Evolutionary conservation across 805 yeast species (phyloP).

Genomic region (Yarrowia sp.): DNA sequence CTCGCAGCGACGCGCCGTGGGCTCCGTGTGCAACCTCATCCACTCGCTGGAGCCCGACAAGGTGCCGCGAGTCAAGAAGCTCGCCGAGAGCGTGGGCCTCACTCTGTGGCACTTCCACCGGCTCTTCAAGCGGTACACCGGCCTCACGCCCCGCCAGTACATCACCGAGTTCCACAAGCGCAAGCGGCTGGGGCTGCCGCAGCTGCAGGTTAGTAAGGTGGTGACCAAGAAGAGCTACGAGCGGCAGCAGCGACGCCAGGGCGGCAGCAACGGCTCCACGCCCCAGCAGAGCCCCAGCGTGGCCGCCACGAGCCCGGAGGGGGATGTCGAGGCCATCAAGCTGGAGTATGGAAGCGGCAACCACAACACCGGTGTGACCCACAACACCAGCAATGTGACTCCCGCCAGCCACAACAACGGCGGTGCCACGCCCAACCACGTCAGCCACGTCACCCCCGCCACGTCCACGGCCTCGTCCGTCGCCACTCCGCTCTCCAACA

Average conservation of each 20-base stretch:
- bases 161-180: slow-evolving; percentile 38
- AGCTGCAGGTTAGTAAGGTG: slow-evolving; percentile 32
- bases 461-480: background rate
- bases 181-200: slow-evolving; percentile 35
- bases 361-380: background rate
- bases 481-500: slow-evolving; percentile 1
- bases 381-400: background rate
- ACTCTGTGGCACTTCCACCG: slow-evolving; percentile 39
- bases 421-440: background rate
- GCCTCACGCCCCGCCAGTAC: slow-evolving; percentile 36
- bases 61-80: slow-evolving; percentile 38
- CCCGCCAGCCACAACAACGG: background rate
- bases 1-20: slow-evolving; percentile 38
- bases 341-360: background rate
- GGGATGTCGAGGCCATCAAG: background rate
- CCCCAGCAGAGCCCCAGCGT: slow-evolving; percentile 16
- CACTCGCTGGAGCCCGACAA: slow-evolving; percentile 39
- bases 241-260: slow-evolving; percentile 34
- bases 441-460: background rate
- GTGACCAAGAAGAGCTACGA: slow-evolving; percentile 35
- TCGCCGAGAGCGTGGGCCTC: slow-evolving; percentile 34
- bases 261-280: background rate
- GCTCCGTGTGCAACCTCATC: slow-evolving; percentile 30
- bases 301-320: background rate
- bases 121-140: slow-evolving; percentile 37